These are phyloP conservation scores for Tetragonia tetragonoides DNA, from an alignment of 148 eudicot species.

Conservation along the genomic window DNA sequence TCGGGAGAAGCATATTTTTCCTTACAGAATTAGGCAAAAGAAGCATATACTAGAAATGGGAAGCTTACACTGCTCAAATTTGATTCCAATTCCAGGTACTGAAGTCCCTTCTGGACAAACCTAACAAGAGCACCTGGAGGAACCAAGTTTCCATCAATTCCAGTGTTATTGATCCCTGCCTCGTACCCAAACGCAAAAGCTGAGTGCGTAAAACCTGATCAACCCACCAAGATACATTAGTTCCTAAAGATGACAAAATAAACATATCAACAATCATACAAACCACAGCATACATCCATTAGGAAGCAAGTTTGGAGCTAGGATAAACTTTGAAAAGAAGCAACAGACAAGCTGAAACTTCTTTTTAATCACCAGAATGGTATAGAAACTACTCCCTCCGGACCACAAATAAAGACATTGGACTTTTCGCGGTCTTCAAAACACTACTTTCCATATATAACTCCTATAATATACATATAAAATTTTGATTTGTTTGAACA, in stretches of 20 bases:
- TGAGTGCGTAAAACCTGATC: constrained; percentile 64
- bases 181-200: constrained; percentile 68
- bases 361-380: neutral
- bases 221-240: neutral
- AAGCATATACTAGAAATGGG: neutral
- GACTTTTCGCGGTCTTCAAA: no score
- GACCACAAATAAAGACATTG: no score
- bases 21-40: neutral
- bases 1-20: neutral
- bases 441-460: no score
- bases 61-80: constrained; percentile 52
- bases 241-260: neutral
- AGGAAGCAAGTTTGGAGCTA: neutral
- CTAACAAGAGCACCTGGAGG: constrained; percentile 72
- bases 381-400: neutral
- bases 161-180: constrained; percentile 55
- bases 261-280: neutral
- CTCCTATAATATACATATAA: no score
- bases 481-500: no score
- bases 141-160: constrained; percentile 63
- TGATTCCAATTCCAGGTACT: constrained; percentile 68
- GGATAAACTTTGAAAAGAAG: neutral
- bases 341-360: neutral
- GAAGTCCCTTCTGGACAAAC: constrained; percentile 70
- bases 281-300: neutral